A percentile compares a stretch with the other conserved stretches of the same genome.
These are phyloP conservation scores for Chiua virens DNA, from an alignment of 768 basidiomycete species.

Conservation along the genomic window DNA sequence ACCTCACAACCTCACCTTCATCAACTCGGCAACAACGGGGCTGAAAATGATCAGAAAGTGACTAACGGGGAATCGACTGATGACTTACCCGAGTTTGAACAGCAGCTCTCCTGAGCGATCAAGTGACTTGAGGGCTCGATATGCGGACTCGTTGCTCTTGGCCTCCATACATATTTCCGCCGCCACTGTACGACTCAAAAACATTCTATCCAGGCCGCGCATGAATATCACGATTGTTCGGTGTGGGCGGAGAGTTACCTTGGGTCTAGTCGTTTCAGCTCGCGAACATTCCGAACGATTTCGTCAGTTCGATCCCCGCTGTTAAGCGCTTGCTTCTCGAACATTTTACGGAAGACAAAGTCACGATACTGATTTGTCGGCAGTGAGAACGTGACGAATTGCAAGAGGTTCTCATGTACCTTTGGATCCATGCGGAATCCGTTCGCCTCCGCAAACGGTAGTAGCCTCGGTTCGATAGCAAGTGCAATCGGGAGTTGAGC, in stretches of 20 bases:
- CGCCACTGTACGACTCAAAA: conserved; percentile 78
- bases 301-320: conserved; percentile 58
- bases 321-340: conserved; percentile 53
- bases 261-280: conserved; percentile 66
- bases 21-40: conserved; percentile 59
- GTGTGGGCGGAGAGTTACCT: conserved; percentile 43
- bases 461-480: conserved; percentile 72
- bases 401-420: conserved; percentile 36
- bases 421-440: conserved; percentile 80
- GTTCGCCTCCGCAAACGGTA: conserved; percentile 70
- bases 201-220: conserved; percentile 55
- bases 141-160: conserved; percentile 67
- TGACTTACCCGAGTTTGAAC: conserved; percentile 66
- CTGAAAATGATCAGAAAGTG: conserved; percentile 15
- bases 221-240: conserved; percentile 2
- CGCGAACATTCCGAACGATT: conserved; percentile 68
- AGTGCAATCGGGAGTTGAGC: conserved; percentile 73
- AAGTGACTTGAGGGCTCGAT: conserved; percentile 64
- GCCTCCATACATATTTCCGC: conserved; percentile 83
- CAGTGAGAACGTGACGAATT: conserved; percentile 11
- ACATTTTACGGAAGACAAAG: conserved; percentile 87
- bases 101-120: conserved; percentile 63
- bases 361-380: conserved; percentile 60
- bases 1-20: conserved; percentile 48
- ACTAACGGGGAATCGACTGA: background rate